Conservation (phyloP, 2,329 filamentous ascomycete species). For the Apiospora kogelbergensis region DNA sequence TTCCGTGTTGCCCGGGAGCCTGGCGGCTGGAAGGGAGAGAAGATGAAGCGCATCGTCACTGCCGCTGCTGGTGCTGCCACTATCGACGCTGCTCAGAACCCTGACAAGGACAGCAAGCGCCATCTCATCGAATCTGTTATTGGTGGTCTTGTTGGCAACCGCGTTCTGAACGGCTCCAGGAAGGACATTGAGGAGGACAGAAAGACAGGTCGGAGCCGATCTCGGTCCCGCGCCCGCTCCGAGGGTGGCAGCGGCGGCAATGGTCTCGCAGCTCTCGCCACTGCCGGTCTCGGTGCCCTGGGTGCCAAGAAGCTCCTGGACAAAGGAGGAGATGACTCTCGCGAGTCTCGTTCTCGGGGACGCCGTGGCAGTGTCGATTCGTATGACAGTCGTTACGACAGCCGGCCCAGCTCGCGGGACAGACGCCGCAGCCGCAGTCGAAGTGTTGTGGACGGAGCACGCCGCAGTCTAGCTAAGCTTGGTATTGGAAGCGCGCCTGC, state of each 20-base stretch:
- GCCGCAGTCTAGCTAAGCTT: constrained; percentile 61
- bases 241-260: constrained; percentile 45
- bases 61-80: constrained; percentile 84
- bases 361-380: constrained; percentile 50
- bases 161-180: constrained; percentile 77
- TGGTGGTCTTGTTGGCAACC: constrained; percentile 83
- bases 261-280: constrained; percentile 63
- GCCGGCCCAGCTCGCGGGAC: constrained; percentile 36
- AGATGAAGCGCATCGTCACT: constrained; percentile 88
- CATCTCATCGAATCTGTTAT: constrained; percentile 85
- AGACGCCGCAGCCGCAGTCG: constrained; percentile 57
- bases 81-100: constrained; percentile 75
- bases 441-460: constrained; percentile 63
- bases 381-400: constrained; percentile 42
- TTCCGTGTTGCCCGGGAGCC: constrained; percentile 88
- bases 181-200: constrained; percentile 64
- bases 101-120: constrained; percentile 74
- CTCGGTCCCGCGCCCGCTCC: constrained; percentile 65
- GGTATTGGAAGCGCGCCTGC: constrained; percentile 55
- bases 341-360: constrained; percentile 42
- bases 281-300: constrained; percentile 60
- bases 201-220: constrained; percentile 64
- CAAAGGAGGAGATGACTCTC: constrained; percentile 41
- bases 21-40: constrained; percentile 85
- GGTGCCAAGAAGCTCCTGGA: constrained; percentile 61